These are phyloP conservation scores for Rosellinia necatrix DNA, from an alignment of 2,329 filamentous ascomycete genomes.

Conservation along the genomic window DNA sequence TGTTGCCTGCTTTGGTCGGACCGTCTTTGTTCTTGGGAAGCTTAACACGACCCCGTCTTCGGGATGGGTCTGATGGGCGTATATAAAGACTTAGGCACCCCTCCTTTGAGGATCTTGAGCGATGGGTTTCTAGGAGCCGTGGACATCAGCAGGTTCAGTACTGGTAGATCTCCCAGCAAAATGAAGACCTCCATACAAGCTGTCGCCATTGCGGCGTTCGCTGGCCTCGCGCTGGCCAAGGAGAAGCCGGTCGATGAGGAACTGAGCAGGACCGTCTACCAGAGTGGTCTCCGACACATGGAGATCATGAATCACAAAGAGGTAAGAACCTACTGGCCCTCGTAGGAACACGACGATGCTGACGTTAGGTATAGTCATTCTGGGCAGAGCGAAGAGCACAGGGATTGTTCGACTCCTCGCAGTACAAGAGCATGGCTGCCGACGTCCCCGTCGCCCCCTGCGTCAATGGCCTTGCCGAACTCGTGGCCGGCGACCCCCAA, in stretches of 20 bases:
- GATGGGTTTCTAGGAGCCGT: conserved; percentile 16
- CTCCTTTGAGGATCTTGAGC: not conserved
- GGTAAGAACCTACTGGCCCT: conserved; percentile 31
- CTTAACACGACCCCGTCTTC: too few species aligned
- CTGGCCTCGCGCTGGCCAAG: conserved; percentile 37
- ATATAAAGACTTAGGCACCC: conserved; percentile 15
- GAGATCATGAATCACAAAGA: conserved; percentile 40
- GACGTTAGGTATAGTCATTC: conserved; percentile 32
- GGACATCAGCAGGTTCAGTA: conserved; percentile 17
- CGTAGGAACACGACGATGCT: too few species aligned
- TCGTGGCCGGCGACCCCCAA: conserved; percentile 34
- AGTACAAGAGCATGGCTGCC: conserved; percentile 39
- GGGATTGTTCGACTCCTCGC: conserved; percentile 36
- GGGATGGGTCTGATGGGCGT: not conserved
- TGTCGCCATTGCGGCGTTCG: conserved; percentile 36
- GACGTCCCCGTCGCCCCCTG: conserved; percentile 32
- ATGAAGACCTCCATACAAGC: conserved; percentile 38
- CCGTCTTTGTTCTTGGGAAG: too few species aligned
- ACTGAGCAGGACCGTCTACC: conserved; percentile 38
- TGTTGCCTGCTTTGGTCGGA: not conserved
- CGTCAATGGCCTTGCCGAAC: conserved; percentile 36
- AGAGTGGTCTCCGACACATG: conserved; percentile 41
- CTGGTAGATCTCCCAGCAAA: conserved; percentile 24
- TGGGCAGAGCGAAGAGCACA: conserved; percentile 38
- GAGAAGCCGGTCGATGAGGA: conserved; percentile 39